A percentile compares a stretch with the other conserved stretches of the same genome.
Evolutionary conservation across 2,329 filamentous ascomycete species (phyloP).

Genomic region (Sporothrix phasma): DNA sequence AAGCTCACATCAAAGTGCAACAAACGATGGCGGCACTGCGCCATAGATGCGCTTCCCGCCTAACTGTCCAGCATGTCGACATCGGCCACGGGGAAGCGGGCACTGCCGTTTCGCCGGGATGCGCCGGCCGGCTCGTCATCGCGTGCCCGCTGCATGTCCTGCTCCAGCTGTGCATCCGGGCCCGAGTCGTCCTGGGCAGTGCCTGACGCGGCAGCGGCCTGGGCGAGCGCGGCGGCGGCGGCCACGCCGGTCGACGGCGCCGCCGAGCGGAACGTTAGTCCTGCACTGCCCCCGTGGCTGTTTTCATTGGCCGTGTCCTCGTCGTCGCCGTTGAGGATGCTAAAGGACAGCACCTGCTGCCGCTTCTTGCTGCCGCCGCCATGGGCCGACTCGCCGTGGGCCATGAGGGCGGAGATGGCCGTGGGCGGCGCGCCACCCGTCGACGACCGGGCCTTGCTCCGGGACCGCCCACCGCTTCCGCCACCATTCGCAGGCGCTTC

Average conservation of each 20-base stretch:
- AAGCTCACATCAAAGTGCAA: neutral
- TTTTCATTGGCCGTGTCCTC: neutral
- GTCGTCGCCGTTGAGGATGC: constrained; percentile 14
- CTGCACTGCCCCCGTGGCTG: neutral
- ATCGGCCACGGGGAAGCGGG: neutral
- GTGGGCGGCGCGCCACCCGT: constrained; percentile 12
- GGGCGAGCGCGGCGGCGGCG: constrained; percentile 14
- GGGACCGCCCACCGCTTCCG: neutral
- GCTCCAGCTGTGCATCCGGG: constrained; percentile 18
- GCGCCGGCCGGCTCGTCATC: neutral
- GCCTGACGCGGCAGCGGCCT: constrained; percentile 15
- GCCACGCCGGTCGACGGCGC: constrained; percentile 11
- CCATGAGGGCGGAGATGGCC: constrained; percentile 15
- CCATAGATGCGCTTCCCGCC: neutral
- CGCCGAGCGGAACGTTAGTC: neutral
- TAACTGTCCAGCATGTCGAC: constrained; percentile 14
- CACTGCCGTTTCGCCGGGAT: neutral
- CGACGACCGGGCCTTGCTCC: constrained; percentile 10
- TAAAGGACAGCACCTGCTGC: constrained; percentile 18
- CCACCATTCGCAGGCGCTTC: neutral
- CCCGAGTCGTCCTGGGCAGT: constrained; percentile 2
- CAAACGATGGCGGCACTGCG: neutral
- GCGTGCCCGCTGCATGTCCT: constrained; percentile 17
- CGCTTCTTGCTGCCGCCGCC: constrained; percentile 9
- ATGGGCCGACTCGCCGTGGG: neutral